phyloP scores from a whole-genome alignment of 345 rosid species.

The Anacardium occidentale region DNA sequence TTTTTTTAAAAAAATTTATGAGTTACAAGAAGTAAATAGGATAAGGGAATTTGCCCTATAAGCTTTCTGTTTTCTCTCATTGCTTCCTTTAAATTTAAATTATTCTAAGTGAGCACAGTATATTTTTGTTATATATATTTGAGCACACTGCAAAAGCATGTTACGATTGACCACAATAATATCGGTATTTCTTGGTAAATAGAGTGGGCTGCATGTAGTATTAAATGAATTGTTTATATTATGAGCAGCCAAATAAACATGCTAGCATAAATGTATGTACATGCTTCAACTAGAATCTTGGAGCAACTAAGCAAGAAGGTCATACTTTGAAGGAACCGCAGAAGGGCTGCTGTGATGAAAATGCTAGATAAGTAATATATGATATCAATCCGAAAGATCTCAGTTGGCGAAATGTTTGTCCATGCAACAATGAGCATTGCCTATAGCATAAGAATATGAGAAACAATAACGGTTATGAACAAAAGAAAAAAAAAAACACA shows the following conservation, averaged over 20 bases:
- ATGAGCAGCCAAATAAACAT: slow-evolving; percentile 11
- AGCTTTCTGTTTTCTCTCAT: no score
- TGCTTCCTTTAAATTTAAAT: no score
- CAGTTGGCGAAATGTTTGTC: slow-evolving; percentile 52
- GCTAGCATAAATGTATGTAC: background rate
- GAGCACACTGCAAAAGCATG: background rate
- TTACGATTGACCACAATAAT: background rate
- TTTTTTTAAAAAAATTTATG: background rate
- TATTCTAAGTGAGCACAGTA: background rate
- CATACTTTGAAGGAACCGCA: slow-evolving; percentile 88
- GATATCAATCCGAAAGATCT: slow-evolving; percentile 58
- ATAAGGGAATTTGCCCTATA: no score
- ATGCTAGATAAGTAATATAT: slow-evolving; percentile 76
- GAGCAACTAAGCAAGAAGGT: slow-evolving; percentile 15
- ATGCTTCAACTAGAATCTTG: slow-evolving; percentile 6
- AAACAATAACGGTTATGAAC: slow-evolving; percentile 13
- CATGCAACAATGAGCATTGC: slow-evolving; percentile 83
- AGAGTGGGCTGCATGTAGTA: background rate
- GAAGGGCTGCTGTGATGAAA: slow-evolving; percentile 92
- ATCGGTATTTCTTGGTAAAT: background rate
- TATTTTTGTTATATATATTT: no score
- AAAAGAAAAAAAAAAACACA: slow-evolving; percentile 5
- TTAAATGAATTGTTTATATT: background rate
- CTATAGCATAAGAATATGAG: slow-evolving; percentile 40
- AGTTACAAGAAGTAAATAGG: background rate